Percentiles rank a stretch among this genome's conserved stretches.
These are phyloP conservation scores for Aspergillus sp. DNA, from an alignment of 2,329 filamentous ascomycete genomes.

Conservation along the genomic window DNA sequence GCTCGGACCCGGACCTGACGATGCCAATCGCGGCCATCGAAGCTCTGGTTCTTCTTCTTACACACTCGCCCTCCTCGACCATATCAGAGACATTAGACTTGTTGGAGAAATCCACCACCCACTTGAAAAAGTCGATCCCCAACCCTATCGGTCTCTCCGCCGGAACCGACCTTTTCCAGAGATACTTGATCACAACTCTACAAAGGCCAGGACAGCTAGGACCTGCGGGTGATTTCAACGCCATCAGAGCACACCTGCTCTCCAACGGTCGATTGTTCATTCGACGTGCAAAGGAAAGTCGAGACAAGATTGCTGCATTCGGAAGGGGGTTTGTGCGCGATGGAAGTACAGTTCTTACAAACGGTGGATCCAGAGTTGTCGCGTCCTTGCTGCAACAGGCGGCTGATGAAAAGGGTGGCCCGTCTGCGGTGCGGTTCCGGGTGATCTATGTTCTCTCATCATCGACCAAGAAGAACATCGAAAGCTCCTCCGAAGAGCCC, in stretches of 20 bases:
- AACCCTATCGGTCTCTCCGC: constrained; percentile 92
- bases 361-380: constrained; percentile 82
- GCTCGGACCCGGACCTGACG: constrained; percentile 74
- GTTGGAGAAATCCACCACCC: constrained; percentile 69
- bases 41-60: constrained; percentile 80
- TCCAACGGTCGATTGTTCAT: constrained; percentile 85
- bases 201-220: constrained; percentile 50
- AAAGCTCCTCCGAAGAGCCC: constrained; percentile 33
- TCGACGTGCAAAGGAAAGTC: constrained; percentile 75
- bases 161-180: constrained; percentile 91
- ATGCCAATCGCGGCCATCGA: constrained; percentile 96
- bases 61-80: constrained; percentile 73
- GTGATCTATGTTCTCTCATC: constrained; percentile 70
- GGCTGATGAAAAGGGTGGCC: constrained; percentile 56
- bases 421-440: constrained; percentile 64
- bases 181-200: constrained; percentile 77
- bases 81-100: constrained; percentile 91
- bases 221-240: constrained; percentile 67
- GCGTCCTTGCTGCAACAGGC: constrained; percentile 71
- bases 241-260: constrained; percentile 76
- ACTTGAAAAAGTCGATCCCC: constrained; percentile 71
- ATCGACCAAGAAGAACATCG: constrained; percentile 18
- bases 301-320: constrained; percentile 75
- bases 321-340: constrained; percentile 75
- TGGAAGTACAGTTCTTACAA: constrained; percentile 78